Conservation (phyloP, 1,284 basidiomycete genomes). For the Exobasidium cylindrosporum region DNA sequence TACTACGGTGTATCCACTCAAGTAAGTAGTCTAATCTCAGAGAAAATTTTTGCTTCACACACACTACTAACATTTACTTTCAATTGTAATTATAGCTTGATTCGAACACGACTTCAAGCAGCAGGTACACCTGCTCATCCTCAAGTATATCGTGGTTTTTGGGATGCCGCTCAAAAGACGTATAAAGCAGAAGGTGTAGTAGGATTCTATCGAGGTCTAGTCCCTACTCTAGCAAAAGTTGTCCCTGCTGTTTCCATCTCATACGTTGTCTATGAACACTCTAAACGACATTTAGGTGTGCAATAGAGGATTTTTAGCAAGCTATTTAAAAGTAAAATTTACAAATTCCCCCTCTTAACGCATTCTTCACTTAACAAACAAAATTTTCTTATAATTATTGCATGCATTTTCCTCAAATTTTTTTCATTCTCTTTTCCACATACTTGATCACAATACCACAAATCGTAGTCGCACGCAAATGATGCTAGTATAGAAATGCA, state of each 20-base stretch:
- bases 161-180: conserved; percentile 80
- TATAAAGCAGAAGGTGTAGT: conserved; percentile 82
- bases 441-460: no score
- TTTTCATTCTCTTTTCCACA: no score
- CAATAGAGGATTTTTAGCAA: no score
- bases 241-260: conserved; percentile 43
- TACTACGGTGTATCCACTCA: conserved; percentile 56
- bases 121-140: conserved; percentile 64
- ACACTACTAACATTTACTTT: not conserved
- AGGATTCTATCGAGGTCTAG: conserved; percentile 89
- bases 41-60: no score
- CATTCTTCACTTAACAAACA: no score
- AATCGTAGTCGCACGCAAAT: no score
- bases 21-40: conserved; percentile 27
- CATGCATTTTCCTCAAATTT: no score
- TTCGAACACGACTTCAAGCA: conserved; percentile 91
- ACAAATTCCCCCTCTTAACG: no score
- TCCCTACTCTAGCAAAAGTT: conserved; percentile 80
- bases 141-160: conserved; percentile 71
- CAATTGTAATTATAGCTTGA: no score
- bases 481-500: no score
- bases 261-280: conserved; percentile 53
- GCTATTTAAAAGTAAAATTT: no score
- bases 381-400: no score
- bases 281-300: conserved; percentile 24